Conservation (phyloP, 2,329 filamentous ascomycete species). For the Fusarium sublunatum region DNA sequence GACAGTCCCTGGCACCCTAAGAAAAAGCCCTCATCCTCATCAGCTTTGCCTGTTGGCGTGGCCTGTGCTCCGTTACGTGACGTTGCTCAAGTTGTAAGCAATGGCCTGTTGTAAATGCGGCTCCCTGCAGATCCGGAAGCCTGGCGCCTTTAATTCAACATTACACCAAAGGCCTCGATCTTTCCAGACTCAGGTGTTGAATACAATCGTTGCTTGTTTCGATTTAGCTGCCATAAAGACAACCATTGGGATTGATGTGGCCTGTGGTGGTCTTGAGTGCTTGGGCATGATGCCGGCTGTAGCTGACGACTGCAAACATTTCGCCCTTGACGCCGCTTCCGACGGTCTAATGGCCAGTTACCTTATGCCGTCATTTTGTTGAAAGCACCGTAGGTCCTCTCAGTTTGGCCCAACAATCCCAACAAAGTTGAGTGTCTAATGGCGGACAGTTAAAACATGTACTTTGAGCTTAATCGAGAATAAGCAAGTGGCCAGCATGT, state of each 20-base stretch:
- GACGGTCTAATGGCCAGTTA: neutral
- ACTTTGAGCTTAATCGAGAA: neutral
- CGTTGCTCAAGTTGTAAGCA: neutral
- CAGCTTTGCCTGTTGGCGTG: constrained; percentile 1
- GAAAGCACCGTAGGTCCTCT: neutral
- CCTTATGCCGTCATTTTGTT: neutral
- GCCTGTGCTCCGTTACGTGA: constrained; percentile 19
- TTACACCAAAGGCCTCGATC: neutral
- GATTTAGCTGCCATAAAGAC: neutral
- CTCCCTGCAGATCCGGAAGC: constrained; percentile 14
- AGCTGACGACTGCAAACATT: neutral
- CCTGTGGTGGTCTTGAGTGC: neutral
- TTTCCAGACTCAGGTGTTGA: neutral
- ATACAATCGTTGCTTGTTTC: constrained; percentile 10
- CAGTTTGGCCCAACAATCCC: neutral
- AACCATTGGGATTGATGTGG: neutral
- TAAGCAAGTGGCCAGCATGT: neutral
- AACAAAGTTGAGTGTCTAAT: neutral
- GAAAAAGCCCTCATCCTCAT: constrained; percentile 1
- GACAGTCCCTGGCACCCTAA: constrained; percentile 6
- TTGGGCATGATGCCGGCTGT: neutral
- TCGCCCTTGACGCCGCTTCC: neutral
- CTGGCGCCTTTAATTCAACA: constrained; percentile 2
- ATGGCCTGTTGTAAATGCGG: constrained; percentile 1
- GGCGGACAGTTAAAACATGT: neutral